Evolutionary conservation across 495 filamentous ascomycete species (phyloP), one percentile per base, ranked within the genome.

Genomic region (Cryomyces minteri): DNA sequence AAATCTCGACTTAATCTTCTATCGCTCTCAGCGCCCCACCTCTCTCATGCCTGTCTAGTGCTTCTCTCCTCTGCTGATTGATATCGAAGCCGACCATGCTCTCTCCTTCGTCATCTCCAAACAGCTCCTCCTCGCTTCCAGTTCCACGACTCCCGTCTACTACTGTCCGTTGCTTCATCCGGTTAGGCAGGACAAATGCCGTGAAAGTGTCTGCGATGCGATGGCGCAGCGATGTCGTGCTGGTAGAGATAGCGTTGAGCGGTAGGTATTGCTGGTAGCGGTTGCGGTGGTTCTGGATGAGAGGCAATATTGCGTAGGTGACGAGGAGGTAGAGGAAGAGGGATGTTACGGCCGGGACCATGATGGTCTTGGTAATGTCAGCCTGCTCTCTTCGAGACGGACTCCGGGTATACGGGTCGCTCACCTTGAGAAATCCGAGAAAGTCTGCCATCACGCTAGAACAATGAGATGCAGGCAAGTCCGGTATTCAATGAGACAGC

Each of bases 311-410:
- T 43, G 82, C 55, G 59, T 80, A 84, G 43, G 74, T 77, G 41
- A 79, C 58, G 40, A 81, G 49, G 56, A 88, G 62, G 62, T 85
- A 94, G 54, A 93, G 66, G 41, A 74, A 57, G 43, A 86, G 68
- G 36, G 85, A 82, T 59, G 90, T 80, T 48, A 81, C 48, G 44
- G 83, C 82, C 4, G 87, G 87, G 42, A 88, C 66, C 51, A 88
- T 59, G 40, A 94, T 61, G 4, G 80, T 38, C 34, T 38, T 38
- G 9, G 34, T 10, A 38, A 9, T 38, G 34, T 38, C 3, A 38
- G 34, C 34, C 18, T 25, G 18, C 18, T 25, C 18, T 2, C 18
- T 25, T 25, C 18, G 18, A 38, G 12, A 9, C 34, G 34, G 34
- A 38, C 12, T 38, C 2, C 12, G 34, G 9, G 34, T 14, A 38